Percentiles rank a stretch among this genome's conserved stretches.
Conservation (phyloP, 2,329 filamentous ascomycete genomes). For the Pestalotiopsis sp. region DNA sequence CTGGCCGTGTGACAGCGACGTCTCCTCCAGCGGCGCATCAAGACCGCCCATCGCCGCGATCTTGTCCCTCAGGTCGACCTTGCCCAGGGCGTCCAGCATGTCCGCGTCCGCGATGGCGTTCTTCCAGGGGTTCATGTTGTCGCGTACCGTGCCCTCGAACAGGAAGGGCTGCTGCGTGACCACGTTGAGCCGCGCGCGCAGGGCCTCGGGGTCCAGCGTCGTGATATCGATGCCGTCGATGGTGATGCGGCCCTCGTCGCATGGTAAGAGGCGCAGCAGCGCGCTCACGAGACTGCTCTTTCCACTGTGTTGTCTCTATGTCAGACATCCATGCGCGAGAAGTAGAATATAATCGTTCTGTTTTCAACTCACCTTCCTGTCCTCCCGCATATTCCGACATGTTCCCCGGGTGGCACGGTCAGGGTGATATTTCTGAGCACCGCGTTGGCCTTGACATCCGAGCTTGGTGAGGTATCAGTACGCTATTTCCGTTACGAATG, state of each 20-base stretch:
- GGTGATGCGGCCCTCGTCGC: conserved; percentile 26
- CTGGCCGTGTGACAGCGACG: conserved; percentile 60
- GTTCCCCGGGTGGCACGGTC: not conserved
- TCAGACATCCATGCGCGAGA: not conserved
- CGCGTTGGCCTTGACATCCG: not conserved
- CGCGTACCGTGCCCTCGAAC: conserved; percentile 39
- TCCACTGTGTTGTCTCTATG: conserved; percentile 31
- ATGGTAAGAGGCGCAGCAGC: conserved; percentile 35
- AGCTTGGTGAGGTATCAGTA: not conserved
- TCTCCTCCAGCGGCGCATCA: conserved; percentile 41
- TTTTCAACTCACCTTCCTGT: conserved; percentile 5
- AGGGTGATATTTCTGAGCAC: conserved; percentile 10
- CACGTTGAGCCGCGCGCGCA: conserved; percentile 52
- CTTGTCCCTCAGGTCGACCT: conserved; percentile 36
- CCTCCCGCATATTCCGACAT: conserved; percentile 5
- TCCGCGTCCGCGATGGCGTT: conserved; percentile 30
- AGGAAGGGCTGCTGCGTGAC: conserved; percentile 59
- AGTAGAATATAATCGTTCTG: too few species aligned
- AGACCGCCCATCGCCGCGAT: conserved; percentile 39
- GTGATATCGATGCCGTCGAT: conserved; percentile 38
- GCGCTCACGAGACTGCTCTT: conserved; percentile 48
- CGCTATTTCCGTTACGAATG: not conserved
- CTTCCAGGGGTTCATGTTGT: conserved; percentile 36
- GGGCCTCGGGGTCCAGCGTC: conserved; percentile 31
- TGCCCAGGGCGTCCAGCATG: conserved; percentile 35